These are phyloP conservation scores for Podospora australis DNA, from an alignment of 495 filamentous ascomycete species.

Conservation along the genomic window DNA sequence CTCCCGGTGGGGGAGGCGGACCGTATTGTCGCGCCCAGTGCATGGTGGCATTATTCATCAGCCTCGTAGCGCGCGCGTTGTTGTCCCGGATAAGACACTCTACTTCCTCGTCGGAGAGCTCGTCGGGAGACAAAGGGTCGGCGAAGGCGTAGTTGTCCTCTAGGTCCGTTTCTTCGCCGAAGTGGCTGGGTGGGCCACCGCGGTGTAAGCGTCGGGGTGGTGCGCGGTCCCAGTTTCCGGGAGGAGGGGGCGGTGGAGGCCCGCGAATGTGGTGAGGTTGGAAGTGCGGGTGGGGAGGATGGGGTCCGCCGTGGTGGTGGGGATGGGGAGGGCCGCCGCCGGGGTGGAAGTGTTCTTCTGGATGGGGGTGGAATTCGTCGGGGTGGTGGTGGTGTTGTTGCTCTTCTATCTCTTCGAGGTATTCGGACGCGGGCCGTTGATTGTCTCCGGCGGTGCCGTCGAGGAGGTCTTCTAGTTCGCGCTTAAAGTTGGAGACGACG, in stretches of 20 bases:
- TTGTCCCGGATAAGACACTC: slow-evolving; percentile 22
- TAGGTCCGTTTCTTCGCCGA: background rate
- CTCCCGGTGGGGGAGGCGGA: background rate
- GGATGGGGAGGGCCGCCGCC: background rate
- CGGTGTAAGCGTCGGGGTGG: background rate
- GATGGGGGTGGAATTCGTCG: background rate
- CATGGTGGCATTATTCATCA: background rate
- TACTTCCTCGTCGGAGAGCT: slow-evolving; percentile 29
- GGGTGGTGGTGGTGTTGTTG: background rate
- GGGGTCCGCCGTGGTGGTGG: background rate
- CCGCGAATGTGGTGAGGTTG: background rate
- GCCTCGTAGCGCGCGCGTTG: background rate
- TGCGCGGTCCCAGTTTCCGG: background rate
- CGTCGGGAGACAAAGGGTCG: slow-evolving; percentile 21
- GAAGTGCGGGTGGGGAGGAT: background rate
- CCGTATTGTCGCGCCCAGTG: no score
- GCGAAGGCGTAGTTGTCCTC: slow-evolving; percentile 10
- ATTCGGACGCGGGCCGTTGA: background rate
- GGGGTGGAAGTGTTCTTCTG: background rate
- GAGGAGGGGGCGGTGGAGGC: background rate
- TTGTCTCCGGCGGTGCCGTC: background rate
- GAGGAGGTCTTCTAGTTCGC: slow-evolving; percentile 18
- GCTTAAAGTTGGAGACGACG: slow-evolving; percentile 12
- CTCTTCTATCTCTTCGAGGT: background rate
- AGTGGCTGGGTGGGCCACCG: background rate